Evolutionary conservation across 1,139 yeast genomes (phyloP).

Genomic region (Suhomyces ambrosiae): DNA sequence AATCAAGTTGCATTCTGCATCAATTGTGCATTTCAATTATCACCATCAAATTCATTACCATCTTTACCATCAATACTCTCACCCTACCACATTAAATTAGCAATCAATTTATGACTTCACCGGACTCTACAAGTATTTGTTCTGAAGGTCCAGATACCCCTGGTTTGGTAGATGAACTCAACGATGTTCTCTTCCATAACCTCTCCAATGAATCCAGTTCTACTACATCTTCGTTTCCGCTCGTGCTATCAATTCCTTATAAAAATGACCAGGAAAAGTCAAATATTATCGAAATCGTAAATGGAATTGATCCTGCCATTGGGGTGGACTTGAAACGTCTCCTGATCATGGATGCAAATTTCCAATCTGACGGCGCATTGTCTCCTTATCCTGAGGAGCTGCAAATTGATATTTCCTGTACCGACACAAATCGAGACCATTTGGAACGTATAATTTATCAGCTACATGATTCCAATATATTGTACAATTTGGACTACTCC

Average conservation of each 20-base stretch:
- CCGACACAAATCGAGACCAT: slow-evolving; percentile 10
- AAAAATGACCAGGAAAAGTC: not conserved
- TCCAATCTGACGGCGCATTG: not conserved
- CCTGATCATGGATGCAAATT: slow-evolving; percentile 3
- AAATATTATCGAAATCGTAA: slow-evolving; percentile 1
- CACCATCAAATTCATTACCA: not conserved
- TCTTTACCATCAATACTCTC: too few species aligned
- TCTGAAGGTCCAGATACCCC: slow-evolving; percentile 3
- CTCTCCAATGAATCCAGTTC: slow-evolving; percentile 2
- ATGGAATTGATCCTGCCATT: slow-evolving; percentile 6
- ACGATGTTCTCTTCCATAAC: slow-evolving; percentile 12
- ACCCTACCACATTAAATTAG: not conserved
- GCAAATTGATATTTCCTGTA: slow-evolving; percentile 12
- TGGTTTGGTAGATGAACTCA: slow-evolving; percentile 12
- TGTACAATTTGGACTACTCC: slow-evolving; percentile 25
- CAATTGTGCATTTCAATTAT: too few species aligned
- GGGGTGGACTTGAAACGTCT: slow-evolving; percentile 3
- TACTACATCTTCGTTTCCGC: slow-evolving; percentile 8
- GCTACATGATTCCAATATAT: slow-evolving; percentile 9
- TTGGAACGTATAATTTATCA: slow-evolving; percentile 15
- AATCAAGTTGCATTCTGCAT: too few species aligned
- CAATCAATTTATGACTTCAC: slow-evolving; percentile 5
- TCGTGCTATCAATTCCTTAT: slow-evolving; percentile 8
- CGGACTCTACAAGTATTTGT: slow-evolving; percentile 3
- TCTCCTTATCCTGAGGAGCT: slow-evolving; percentile 1